Conservation (phyloP, 495 filamentous ascomycete species). For the Friedmanniomyces simplex region DNA sequence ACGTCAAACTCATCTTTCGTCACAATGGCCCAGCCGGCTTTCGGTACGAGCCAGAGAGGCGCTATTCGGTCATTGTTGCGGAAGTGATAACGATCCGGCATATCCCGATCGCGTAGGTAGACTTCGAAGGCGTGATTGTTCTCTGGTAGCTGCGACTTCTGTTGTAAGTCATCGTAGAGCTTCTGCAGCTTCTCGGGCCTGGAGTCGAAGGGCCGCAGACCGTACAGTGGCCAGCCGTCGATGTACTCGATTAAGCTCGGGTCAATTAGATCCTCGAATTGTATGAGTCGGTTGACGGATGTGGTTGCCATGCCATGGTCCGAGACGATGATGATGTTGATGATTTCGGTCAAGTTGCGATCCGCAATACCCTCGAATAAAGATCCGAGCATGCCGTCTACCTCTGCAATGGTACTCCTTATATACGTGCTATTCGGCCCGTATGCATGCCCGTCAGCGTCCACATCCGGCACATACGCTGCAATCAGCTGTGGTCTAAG, state of each 20-base stretch:
- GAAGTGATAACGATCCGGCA: slow-evolving; percentile 88
- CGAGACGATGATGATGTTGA: slow-evolving; percentile 95
- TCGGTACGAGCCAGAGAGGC: slow-evolving; percentile 84
- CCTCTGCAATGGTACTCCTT: slow-evolving; percentile 54
- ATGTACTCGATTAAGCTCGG: slow-evolving; percentile 62
- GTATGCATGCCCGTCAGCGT: slow-evolving; percentile 72
- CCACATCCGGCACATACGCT: slow-evolving; percentile 88
- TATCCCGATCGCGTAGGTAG: slow-evolving; percentile 66
- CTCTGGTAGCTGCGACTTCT: slow-evolving; percentile 33
- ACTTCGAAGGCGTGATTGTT: slow-evolving; percentile 64
- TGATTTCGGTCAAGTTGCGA: slow-evolving; percentile 75
- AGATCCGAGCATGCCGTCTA: slow-evolving; percentile 66
- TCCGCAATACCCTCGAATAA: slow-evolving; percentile 67
- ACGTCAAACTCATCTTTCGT: slow-evolving; percentile 67
- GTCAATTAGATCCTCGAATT: slow-evolving; percentile 86
- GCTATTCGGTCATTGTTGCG: slow-evolving; percentile 76
- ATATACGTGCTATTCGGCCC: slow-evolving; percentile 95
- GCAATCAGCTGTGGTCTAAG: slow-evolving; percentile 78
- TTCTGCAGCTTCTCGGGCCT: slow-evolving; percentile 30
- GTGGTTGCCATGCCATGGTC: slow-evolving; percentile 98
- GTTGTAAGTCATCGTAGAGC: slow-evolving; percentile 34
- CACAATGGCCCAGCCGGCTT: slow-evolving; percentile 81
- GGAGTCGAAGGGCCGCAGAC: slow-evolving; percentile 67
- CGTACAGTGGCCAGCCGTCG: slow-evolving; percentile 91
- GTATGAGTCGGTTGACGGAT: slow-evolving; percentile 66